Conservation (phyloP, 2,329 filamentous ascomycete species). For the Fusarium sp. region DNA sequence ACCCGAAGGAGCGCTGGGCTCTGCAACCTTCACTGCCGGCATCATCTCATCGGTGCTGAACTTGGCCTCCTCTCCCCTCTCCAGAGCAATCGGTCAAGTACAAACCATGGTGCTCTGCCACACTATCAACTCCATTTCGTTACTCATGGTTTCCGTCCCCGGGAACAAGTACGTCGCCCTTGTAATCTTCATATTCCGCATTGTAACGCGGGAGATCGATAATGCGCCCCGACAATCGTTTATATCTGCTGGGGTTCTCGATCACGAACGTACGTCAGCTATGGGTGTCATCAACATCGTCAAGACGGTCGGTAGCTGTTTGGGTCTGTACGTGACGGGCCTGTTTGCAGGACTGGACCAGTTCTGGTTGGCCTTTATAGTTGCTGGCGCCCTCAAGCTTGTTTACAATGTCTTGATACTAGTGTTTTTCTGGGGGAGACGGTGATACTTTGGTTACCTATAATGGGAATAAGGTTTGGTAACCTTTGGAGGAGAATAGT, state of each 20-base stretch:
- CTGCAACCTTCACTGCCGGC: constrained; percentile 36
- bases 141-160: constrained; percentile 33
- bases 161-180: constrained; percentile 36
- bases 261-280: constrained; percentile 36
- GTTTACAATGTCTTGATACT: constrained; percentile 37
- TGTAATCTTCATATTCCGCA: constrained; percentile 37
- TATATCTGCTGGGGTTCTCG: constrained; percentile 35
- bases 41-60: constrained; percentile 40
- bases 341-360: constrained; percentile 34
- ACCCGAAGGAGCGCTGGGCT: constrained; percentile 31
- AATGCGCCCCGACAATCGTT: constrained; percentile 38
- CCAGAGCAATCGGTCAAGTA: constrained; percentile 33
- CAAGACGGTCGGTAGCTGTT: constrained; percentile 37
- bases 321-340: constrained; percentile 33
- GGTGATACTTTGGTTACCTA: not conserved
- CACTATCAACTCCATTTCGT: constrained; percentile 35
- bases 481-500: accelerated
- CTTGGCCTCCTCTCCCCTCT: constrained; percentile 32
- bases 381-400: constrained; percentile 33
- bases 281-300: constrained; percentile 42
- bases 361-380: constrained; percentile 40
- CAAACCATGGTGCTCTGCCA: constrained; percentile 41
- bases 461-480: accelerated
- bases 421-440: constrained; percentile 38
- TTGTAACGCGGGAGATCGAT: constrained; percentile 36